Conservation (phyloP, 495 filamentous ascomycete genomes). For the Bathelium albidoporum region DNA sequence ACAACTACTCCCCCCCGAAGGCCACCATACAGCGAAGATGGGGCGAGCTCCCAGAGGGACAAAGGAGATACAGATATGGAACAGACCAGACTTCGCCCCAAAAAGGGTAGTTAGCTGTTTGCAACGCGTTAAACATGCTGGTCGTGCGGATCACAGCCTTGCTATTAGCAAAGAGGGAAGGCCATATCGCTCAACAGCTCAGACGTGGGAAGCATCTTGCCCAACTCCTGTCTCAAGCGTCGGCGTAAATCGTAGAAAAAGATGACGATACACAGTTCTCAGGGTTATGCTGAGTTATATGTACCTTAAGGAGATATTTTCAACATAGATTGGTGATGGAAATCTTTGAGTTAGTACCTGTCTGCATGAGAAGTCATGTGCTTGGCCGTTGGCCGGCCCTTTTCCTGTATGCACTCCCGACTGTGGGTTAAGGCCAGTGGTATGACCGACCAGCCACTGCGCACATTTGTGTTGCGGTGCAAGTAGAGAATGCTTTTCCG, state of each 20-base stretch:
- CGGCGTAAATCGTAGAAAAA: too few relatives aligned
- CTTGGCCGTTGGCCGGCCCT: neutral
- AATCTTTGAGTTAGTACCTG: too few relatives aligned
- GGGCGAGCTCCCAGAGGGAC: neutral
- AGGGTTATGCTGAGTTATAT: too few relatives aligned
- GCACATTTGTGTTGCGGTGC: conserved; percentile 15
- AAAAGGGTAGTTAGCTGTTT: neutral
- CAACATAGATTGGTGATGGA: too few relatives aligned
- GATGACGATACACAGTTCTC: too few relatives aligned
- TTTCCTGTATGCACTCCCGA: neutral
- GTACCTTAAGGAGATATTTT: too few relatives aligned
- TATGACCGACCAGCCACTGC: neutral
- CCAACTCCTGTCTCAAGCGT: too few relatives aligned
- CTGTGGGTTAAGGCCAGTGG: neutral
- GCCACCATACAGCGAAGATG: neutral
- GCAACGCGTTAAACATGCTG: neutral
- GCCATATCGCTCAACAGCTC: too few relatives aligned
- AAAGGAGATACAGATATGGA: neutral
- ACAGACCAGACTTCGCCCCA: neutral
- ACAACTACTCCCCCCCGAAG: neutral
- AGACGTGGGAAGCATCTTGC: too few relatives aligned
- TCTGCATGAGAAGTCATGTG: neutral
- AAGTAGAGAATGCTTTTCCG: neutral
- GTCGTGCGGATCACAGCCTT: neutral
- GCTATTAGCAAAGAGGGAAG: neutral